These are phyloP conservation scores for Saturnispora ahearnii DNA, from an alignment of 805 yeast species.

Conservation along the genomic window DNA sequence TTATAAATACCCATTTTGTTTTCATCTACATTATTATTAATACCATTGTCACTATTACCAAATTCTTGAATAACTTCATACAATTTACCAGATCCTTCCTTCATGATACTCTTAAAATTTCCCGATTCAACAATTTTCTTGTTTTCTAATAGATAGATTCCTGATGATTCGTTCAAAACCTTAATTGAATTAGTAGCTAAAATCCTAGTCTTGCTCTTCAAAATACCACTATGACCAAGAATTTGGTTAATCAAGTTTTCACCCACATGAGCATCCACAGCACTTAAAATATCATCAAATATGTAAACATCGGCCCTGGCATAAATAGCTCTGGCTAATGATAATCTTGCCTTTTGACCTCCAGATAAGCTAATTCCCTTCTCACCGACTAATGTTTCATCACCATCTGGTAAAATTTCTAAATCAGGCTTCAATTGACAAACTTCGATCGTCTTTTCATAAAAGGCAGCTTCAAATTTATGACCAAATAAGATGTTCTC, in stretches of 20 bases:
- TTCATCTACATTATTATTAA: not conserved
- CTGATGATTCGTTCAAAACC: conserved; percentile 49
- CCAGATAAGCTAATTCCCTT: conserved; percentile 94
- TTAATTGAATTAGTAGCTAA: conserved; percentile 51
- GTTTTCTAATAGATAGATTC: conserved; percentile 48
- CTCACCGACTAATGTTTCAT: conserved; percentile 89
- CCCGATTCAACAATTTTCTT: conserved; percentile 50
- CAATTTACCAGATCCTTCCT: conserved; percentile 19
- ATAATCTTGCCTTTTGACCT: conserved; percentile 93
- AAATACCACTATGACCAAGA: conserved; percentile 37
- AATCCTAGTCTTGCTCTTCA: conserved; percentile 43
- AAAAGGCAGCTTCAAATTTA: conserved; percentile 70
- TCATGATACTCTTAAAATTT: conserved; percentile 34
- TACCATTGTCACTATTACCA: conserved; percentile 18
- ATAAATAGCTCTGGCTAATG: conserved; percentile 92
- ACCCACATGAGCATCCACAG: conserved; percentile 96
- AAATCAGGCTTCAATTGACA: conserved; percentile 81
- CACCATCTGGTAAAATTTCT: conserved; percentile 76
- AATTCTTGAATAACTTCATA: conserved; percentile 32
- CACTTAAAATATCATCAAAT: conserved; percentile 87
- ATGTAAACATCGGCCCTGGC: conserved; percentile 86
- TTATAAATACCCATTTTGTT: not conserved
- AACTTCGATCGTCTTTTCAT: conserved; percentile 70
- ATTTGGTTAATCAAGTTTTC: conserved; percentile 64
- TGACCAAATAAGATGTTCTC: conserved; percentile 89